A percentile compares a stretch with the other conserved stretches of the same genome.
Conservation (phyloP, 2,329 filamentous ascomycete species). For the Stachybotrys elegans region DNA sequence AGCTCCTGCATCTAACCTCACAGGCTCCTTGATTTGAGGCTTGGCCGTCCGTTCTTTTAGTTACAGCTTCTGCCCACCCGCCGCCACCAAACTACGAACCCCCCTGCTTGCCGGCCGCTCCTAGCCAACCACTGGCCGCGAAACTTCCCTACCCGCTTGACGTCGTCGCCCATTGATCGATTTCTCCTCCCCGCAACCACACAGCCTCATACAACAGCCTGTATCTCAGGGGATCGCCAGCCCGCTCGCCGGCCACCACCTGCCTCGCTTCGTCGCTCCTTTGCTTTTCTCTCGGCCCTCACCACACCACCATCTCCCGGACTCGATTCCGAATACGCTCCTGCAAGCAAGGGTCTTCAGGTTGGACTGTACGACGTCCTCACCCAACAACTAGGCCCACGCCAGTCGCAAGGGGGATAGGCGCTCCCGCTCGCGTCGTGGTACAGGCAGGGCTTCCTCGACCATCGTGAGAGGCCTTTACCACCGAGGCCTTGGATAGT, state of each 20-base stretch:
- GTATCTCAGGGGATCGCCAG: background rate
- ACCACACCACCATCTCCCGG: no score
- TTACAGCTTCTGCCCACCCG: background rate
- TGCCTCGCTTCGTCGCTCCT: no score
- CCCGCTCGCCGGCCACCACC: no score
- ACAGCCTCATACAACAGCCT: no score
- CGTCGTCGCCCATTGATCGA: constrained; percentile 1
- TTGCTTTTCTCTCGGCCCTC: no score
- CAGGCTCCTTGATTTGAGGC: no score
- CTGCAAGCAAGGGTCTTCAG: no score
- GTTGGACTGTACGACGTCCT: no score
- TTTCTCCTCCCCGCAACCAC: background rate
- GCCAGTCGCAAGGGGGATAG: constrained; percentile 11
- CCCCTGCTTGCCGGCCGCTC: background rate
- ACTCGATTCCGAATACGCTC: no score
- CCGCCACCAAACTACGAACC: background rate
- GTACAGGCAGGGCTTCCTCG: constrained; percentile 21
- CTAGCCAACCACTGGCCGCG: background rate
- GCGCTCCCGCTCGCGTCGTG: constrained; percentile 17
- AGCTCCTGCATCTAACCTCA: no score
- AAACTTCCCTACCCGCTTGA: constrained; percentile 2
- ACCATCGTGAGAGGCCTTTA: constrained; percentile 27
- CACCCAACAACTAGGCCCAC: background rate
- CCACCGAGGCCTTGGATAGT: constrained; percentile 23
- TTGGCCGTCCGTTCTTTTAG: no score